Base-by-base conservation (phyloP, 2,329 filamentous ascomycete species). In the Sporothrix curviconia region DNA sequence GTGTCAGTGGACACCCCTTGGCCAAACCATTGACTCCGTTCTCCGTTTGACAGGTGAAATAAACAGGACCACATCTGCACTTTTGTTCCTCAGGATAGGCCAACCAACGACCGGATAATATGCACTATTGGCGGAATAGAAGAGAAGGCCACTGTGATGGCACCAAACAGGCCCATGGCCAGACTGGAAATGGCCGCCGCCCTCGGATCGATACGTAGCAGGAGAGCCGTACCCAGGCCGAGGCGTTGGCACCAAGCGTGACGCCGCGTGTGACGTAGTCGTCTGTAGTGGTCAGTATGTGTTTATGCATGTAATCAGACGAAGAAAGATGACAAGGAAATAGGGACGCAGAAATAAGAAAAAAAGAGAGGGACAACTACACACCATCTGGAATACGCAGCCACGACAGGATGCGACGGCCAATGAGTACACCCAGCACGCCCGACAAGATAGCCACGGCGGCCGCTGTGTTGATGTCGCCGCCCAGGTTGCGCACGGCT, bases 211-310 rank as follows among this genome's bases (percentile, higher is more conserved):
- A 76, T 78, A 2, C 75, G 71, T 2, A 85, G 67, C 2, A 85
- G 69, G 34, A 83, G 65, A 0, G 82, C 81, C 3, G 82, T 84
- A 1, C 76, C 81, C 39, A 85, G 80, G 81, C 82, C 4, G 78
- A 80, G 0, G 80, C 82, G 64, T 84, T 84, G 1, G 78, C 78
- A 4, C 82, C 81, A n/a, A 84, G 66, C 1, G 80, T 80, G 4
- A 85, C 79, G 9, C 82, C 82, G n/a, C 80, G 71, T 1, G 81
- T 84, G 34, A 85, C 80, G 60, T 84, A 85, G 66, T 84, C 82
- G 63, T 84, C 81, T 78, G 49, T 2, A 6, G 1, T 12, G 28
- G n/a, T n/a, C n/a, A n/a, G n/a, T n/a, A n/a, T n/a, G n/a, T n/a
- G n/a, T n/a, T n/a, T n/a, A n/a, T n/a, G n/a, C n/a, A n/a, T n/a